Conservation (phyloP, 139 green algal genomes). For the Prasinococcaceae sp. region DNA sequence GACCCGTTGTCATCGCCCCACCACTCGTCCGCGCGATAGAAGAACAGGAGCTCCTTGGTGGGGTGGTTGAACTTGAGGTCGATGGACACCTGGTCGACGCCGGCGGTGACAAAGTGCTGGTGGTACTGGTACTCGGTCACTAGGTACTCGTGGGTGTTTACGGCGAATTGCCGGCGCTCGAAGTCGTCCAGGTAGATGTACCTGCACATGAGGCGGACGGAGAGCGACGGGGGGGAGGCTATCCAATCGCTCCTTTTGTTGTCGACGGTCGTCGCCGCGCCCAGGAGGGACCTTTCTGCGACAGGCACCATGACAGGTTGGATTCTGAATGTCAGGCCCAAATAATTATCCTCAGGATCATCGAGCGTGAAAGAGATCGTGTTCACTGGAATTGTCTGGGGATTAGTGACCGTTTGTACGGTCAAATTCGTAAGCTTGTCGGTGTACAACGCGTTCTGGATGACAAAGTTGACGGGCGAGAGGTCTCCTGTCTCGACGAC, state of each 20-base stretch:
- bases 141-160: conserved; percentile 12
- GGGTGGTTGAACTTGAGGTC: conserved; percentile 20
- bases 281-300: too few relatives aligned
- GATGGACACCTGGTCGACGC: conserved; percentile 1
- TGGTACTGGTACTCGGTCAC: conserved; percentile 17
- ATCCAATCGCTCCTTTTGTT: neutral
- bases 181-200: conserved; percentile 18
- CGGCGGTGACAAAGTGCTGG: too few relatives aligned
- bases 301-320: too few relatives aligned
- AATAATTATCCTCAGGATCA: too few relatives aligned
- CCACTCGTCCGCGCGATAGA: too few relatives aligned
- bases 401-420: neutral
- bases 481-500: neutral
- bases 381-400: neutral
- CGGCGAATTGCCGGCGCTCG: conserved; percentile 12
- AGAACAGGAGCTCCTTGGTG: conserved; percentile 12
- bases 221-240: neutral
- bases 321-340: too few relatives aligned
- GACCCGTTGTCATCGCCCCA: too few relatives aligned
- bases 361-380: neutral
- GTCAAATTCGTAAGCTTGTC: neutral
- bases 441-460: neutral
- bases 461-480: neutral
- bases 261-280: neutral
- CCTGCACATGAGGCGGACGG: neutral